phyloP scores from a whole-genome alignment of 805 yeast genomes.

The Spencermartinsiella europaea region DNA sequence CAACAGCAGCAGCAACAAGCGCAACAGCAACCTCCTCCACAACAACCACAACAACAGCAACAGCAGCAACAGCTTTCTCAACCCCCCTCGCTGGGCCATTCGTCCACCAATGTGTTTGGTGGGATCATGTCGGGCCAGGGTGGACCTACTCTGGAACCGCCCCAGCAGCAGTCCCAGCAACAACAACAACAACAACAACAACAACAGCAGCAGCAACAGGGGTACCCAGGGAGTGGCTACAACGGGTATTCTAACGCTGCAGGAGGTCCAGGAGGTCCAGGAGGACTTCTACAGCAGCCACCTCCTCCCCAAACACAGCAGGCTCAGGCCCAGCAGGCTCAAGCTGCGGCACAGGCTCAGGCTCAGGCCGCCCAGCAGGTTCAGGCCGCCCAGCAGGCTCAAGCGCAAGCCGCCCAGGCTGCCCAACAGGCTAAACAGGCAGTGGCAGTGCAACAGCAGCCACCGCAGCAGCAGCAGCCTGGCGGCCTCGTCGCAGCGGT shows the following conservation, averaged over 20 bases:
- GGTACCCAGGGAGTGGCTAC: background rate
- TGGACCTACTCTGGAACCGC: slow-evolving; percentile 24
- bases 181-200: slow-evolving; percentile 11
- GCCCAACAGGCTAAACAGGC: background rate
- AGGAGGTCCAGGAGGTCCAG: no score
- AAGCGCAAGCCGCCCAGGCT: background rate
- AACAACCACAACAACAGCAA: slow-evolving; percentile 33
- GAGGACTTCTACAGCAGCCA: background rate
- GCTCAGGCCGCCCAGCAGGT: slow-evolving; percentile 1
- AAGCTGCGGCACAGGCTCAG: background rate
- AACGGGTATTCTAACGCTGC: background rate
- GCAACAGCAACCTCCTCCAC: slow-evolving; percentile 14
- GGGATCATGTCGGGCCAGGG: slow-evolving; percentile 31
- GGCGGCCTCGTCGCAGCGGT: slow-evolving; percentile 11
- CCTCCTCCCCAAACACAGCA: background rate
- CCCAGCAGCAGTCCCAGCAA: background rate
- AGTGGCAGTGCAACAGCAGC: background rate
- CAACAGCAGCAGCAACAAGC: slow-evolving; percentile 17
- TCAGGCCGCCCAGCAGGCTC: background rate
- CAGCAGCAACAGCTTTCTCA: slow-evolving; percentile 33
- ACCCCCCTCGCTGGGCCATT: slow-evolving; percentile 28
- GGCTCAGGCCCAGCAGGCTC: background rate
- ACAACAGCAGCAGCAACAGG: background rate
- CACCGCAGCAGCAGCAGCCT: slow-evolving; percentile 1
- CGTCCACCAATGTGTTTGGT: slow-evolving; percentile 28